Conservation (phyloP, 352 stramenopile species). For the Globisporangium nodosum region DNA sequence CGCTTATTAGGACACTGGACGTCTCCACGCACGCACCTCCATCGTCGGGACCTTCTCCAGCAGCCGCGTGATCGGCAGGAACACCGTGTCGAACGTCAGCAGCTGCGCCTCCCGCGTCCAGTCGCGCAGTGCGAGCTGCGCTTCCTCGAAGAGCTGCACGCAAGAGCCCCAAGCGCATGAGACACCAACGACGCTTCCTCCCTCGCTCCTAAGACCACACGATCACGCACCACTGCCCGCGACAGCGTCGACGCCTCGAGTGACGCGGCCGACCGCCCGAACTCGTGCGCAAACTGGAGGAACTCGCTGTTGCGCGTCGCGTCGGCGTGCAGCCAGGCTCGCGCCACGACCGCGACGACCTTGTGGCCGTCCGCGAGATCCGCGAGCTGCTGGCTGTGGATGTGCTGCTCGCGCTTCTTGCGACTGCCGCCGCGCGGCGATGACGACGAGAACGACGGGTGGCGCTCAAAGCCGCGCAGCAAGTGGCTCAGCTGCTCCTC, state of each 20-base stretch:
- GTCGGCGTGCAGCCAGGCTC: conserved; percentile 49
- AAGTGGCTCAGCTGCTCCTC: conserved; percentile 48
- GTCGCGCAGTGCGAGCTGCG: conserved; percentile 30
- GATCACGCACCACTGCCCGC: conserved; percentile 8
- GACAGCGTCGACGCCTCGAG: conserved; percentile 13
- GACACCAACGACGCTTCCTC: too few relatives aligned
- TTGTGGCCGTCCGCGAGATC: conserved; percentile 35
- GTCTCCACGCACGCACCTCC: conserved; percentile 20
- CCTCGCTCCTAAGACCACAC: neutral
- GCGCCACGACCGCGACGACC: conserved; percentile 30
- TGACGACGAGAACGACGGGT: conserved; percentile 14
- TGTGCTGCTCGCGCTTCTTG: conserved; percentile 23
- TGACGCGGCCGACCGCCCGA: neutral
- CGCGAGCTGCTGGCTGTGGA: conserved; percentile 14
- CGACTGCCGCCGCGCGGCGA: conserved; percentile 22
- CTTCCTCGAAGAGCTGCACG: conserved; percentile 39
- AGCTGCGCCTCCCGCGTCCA: conserved; percentile 56
- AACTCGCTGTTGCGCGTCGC: conserved; percentile 33
- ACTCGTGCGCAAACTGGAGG: conserved; percentile 47
- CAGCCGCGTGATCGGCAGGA: conserved; percentile 46
- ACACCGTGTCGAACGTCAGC: conserved; percentile 73
- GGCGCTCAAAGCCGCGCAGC: conserved; percentile 9
- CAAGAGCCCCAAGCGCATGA: neutral
- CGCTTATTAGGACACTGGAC: too few relatives aligned
- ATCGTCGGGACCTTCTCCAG: conserved; percentile 41